These are phyloP conservation scores for Taiwanofungus camphoratus DNA, from an alignment of 1,284 basidiomycete genomes.

Conservation along the genomic window DNA sequence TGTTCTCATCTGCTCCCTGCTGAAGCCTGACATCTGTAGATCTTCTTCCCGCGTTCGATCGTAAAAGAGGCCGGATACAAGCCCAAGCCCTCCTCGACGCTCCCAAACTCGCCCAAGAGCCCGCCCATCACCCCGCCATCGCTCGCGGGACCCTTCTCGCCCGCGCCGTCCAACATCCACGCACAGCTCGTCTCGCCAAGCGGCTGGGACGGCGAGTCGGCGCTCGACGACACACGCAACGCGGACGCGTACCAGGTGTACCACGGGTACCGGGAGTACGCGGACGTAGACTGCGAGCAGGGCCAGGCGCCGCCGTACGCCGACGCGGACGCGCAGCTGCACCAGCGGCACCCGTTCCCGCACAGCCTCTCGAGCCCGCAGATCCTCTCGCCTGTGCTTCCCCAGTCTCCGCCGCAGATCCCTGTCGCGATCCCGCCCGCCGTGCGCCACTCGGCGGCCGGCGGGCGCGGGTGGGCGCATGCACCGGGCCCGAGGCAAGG, in stretches of 20 bases:
- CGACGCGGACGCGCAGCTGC: slow-evolving; percentile 7
- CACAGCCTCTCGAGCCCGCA: slow-evolving; percentile 24
- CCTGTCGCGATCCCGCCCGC: slow-evolving; percentile 4
- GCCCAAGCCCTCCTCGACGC: slow-evolving; percentile 23
- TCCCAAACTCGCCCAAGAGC: slow-evolving; percentile 23
- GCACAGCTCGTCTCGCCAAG: neutral
- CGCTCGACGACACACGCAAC: neutral
- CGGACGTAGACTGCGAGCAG: neutral
- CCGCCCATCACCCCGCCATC: slow-evolving; percentile 15
- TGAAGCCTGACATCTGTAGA: slow-evolving; percentile 38
- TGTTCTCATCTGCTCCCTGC: neutral
- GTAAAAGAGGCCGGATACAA: slow-evolving; percentile 55
- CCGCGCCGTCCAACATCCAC: neutral
- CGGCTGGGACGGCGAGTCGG: slow-evolving; percentile 4
- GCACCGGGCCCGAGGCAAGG: slow-evolving; percentile 1
- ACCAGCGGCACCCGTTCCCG: slow-evolving; percentile 26
- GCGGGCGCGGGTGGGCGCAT: neutral
- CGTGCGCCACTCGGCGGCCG: neutral
- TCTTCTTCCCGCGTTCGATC: slow-evolving; percentile 72
- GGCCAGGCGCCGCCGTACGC: slow-evolving; percentile 5
- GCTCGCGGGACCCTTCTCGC: slow-evolving; percentile 10
- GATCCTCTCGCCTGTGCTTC: slow-evolving; percentile 10
- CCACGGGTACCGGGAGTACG: neutral
- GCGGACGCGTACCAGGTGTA: neutral
- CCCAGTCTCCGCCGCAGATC: slow-evolving; percentile 3